These are phyloP conservation scores for Penstemon newberryi DNA, from an alignment of 257 asterid species.

Conservation along the genomic window DNA sequence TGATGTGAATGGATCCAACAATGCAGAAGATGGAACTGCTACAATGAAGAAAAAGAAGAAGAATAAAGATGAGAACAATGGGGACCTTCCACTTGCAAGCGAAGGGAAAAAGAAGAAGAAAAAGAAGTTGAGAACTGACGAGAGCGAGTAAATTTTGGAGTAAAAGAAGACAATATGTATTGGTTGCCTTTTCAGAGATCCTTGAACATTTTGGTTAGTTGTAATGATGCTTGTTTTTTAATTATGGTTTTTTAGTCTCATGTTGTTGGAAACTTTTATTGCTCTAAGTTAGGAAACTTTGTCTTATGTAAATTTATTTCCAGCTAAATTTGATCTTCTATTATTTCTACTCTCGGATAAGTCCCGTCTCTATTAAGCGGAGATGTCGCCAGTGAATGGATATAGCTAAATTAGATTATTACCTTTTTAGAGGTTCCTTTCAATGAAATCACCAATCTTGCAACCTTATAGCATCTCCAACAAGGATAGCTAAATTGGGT, in stretches of 20 bases:
- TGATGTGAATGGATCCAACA: constrained; percentile 36
- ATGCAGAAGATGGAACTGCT: constrained; percentile 48
- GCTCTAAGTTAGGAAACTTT: too few relatives aligned
- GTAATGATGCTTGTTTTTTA: constrained; percentile 10
- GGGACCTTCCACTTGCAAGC: constrained; percentile 31
- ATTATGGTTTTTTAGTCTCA: not conserved
- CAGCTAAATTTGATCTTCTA: too few relatives aligned
- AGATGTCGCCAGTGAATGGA: too few relatives aligned
- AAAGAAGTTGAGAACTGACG: constrained; percentile 49
- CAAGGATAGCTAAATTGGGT: too few relatives aligned
- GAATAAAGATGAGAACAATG: constrained; percentile 42
- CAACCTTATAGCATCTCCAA: too few relatives aligned
- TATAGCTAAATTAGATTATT: too few relatives aligned
- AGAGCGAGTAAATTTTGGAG: constrained; percentile 20
- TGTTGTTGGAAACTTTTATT: too few relatives aligned
- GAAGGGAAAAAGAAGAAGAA: constrained; percentile 63
- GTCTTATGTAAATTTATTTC: too few relatives aligned
- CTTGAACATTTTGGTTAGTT: constrained; percentile 26
- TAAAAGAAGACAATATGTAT: constrained; percentile 1
- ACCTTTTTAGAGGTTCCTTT: too few relatives aligned
- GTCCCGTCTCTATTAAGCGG: too few relatives aligned
- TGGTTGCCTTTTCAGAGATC: constrained; percentile 5
- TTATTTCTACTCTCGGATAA: too few relatives aligned
- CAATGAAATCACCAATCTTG: too few relatives aligned
- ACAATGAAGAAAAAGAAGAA: constrained; percentile 73